phyloP scores from a whole-genome alignment of 1,284 basidiomycete genomes.

The Puccinia horiana region DNA sequence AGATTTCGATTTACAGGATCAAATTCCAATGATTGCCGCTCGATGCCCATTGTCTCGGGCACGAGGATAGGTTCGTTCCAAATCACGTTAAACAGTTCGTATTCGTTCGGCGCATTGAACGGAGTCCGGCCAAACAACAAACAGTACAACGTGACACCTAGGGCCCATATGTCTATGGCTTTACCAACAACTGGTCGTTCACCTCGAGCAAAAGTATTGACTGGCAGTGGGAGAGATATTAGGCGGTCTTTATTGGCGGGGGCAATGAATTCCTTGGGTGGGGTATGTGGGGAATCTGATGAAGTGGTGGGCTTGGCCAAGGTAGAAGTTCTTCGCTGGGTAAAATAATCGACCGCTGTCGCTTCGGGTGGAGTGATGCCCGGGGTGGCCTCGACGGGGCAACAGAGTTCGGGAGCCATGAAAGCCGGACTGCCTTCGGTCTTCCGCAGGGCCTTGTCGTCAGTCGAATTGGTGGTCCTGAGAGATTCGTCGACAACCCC shows the following conservation, averaged over 20 bases:
- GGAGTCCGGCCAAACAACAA: constrained; percentile 83
- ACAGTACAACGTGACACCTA: constrained; percentile 96
- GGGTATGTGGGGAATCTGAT: constrained; percentile 28
- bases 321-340: constrained; percentile 18
- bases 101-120: constrained; percentile 71
- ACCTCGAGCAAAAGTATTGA: constrained; percentile 48
- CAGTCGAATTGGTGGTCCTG: constrained; percentile 63
- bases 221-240: constrained; percentile 36
- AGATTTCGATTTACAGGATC: constrained; percentile 51
- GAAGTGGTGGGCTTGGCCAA: constrained; percentile 52
- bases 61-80: constrained; percentile 75
- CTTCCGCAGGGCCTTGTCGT: constrained; percentile 84
- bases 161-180: constrained; percentile 97
- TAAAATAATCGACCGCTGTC: constrained; percentile 48
- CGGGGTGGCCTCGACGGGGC: constrained; percentile 58
- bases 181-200: constrained; percentile 77
- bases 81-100: constrained; percentile 79
- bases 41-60: constrained; percentile 73
- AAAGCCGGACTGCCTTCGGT: constrained; percentile 98
- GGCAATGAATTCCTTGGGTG: constrained; percentile 4
- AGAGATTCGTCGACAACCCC: background rate
- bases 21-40: constrained; percentile 68
- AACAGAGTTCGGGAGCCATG: constrained; percentile 92
- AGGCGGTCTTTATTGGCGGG: constrained; percentile 12
- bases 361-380: constrained; percentile 50